Evolutionary conservation across 805 yeast genomes (phyloP).

Genomic region (Kluyveromyces aestuarii): DNA sequence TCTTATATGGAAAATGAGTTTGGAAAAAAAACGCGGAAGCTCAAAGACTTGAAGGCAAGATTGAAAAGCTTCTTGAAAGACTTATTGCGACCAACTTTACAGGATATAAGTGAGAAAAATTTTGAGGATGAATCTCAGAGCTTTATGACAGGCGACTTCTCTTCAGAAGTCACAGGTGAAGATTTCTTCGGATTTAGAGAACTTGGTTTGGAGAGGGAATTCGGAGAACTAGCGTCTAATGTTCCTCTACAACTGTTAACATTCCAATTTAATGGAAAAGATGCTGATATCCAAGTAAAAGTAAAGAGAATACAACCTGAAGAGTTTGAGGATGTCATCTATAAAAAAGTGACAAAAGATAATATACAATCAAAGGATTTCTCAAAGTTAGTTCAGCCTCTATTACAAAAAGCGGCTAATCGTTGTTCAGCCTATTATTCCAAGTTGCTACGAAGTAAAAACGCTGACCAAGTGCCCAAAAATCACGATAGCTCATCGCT

Average conservation of each 20-base stretch:
- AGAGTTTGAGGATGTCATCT: conserved; percentile 51
- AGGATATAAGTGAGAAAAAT: conserved; percentile 64
- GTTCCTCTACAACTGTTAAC: conserved; percentile 78
- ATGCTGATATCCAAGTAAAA: conserved; percentile 48
- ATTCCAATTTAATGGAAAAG: conserved; percentile 50
- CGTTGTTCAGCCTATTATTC: conserved; percentile 36
- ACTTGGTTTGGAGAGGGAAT: conserved; percentile 86
- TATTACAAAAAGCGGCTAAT: conserved; percentile 35
- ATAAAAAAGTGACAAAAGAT: conserved; percentile 42
- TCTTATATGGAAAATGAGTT: conserved; percentile 67
- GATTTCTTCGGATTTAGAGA: conserved; percentile 97
- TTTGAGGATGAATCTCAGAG: conserved; percentile 90
- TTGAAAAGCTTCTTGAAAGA: conserved; percentile 68
- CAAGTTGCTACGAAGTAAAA: conserved; percentile 36
- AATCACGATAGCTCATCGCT: conserved; percentile 30
- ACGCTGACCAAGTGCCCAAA: conserved; percentile 22
- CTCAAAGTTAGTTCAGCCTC: conserved; percentile 49
- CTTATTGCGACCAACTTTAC: conserved; percentile 67
- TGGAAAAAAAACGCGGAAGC: conserved; percentile 55
- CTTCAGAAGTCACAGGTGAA: conserved; percentile 80
- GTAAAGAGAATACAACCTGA: conserved; percentile 49
- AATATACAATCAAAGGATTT: conserved; percentile 39
- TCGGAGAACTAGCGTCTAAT: conserved; percentile 71
- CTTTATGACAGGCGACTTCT: conserved; percentile 89
- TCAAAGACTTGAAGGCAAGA: conserved; percentile 58